Evolutionary conservation across 257 asterid species (phyloP).

Genomic region (Euphrasia confusa): DNA sequence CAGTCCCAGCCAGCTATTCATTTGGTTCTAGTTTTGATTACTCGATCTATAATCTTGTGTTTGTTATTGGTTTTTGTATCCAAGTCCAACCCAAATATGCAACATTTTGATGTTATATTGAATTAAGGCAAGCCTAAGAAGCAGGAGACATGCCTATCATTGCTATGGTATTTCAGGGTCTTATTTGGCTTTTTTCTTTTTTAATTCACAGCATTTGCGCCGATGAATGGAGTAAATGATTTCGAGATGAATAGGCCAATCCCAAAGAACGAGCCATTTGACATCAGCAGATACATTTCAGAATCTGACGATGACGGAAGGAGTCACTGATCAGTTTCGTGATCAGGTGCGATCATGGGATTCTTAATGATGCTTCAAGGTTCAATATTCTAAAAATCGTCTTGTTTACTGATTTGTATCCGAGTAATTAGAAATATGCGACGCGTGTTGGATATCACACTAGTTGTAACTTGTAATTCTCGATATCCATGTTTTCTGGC

Average conservation of each 20-base stretch:
- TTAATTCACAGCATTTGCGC: conserved; percentile 76
- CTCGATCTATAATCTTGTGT: conserved; percentile 4
- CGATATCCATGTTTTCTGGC: background rate
- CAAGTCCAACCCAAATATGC: background rate
- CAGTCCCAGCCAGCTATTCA: background rate
- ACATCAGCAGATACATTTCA: conserved; percentile 63
- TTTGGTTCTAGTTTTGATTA: conserved; percentile 16
- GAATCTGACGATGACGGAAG: conserved; percentile 58
- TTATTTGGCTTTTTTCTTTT: background rate
- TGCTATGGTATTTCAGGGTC: background rate
- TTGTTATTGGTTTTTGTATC: conserved; percentile 17
- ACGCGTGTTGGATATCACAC: background rate
- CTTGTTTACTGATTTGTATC: conserved; percentile 18
- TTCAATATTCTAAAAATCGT: background rate
- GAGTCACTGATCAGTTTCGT: background rate
- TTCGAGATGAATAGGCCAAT: conserved; percentile 33
- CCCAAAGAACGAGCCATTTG: conserved; percentile 60
- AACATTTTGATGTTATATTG: background rate
- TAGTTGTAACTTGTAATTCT: background rate
- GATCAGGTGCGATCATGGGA: conserved; percentile 3
- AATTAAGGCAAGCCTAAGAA: conserved; percentile 8
- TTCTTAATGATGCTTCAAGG: background rate
- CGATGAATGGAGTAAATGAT: conserved; percentile 53
- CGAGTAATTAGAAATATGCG: conserved; percentile 4
- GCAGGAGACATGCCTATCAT: background rate